Base-by-base conservation (phyloP, 805 yeast genomes). In the Ogataea glucozyma region DNA sequence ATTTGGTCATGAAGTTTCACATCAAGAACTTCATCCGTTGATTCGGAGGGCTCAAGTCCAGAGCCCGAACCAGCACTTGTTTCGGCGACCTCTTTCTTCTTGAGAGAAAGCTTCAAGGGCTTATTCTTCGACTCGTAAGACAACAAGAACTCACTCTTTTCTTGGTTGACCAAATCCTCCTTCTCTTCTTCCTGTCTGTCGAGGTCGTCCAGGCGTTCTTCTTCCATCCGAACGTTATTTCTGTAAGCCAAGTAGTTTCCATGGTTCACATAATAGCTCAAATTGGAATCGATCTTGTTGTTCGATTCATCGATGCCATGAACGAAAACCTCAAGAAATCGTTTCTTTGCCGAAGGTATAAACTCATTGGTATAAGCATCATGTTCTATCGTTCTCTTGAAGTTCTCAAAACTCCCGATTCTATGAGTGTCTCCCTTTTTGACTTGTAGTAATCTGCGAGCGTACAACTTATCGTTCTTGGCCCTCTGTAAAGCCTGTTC, bases 181-280 rank as follows among this genome's bases (percentile, higher is more conserved):
- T 48, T 48, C 1, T 22, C 44, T 33, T 67, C 73, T 16, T 65
- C 69, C 34, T 62, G 61, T 40, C 66, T 56, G 53, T 75, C 80
- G 11, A 37, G 34, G 0, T 46, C 53, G 51, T 79, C 85, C 22
- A 48, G 39, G 12, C 60, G 61, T 31, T 72, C 74, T 53, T 81
- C 87, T 12, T 61, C 57, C 4, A 52, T 26, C 41, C 68, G 61
- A 32, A 56, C 65, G 9, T 58, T 56, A 14, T 60, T 57, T 47
- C 83, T 59, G 30, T 55, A 49, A 11, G 69, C 68, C 14, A 71
- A 44, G 47, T 76, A 78, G 39, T 69, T 72, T 17, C 70, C 55
- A 44, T 72, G 76, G 43, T 73, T 69, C 2, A 58, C 55, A 47
- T 66, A 69, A 47, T 75, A 75, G 21, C 35, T 51, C 34, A 58